These are phyloP conservation scores for Tolypocladium pustulatum DNA, from an alignment of 2,329 filamentous ascomycete species.

Conservation along the genomic window DNA sequence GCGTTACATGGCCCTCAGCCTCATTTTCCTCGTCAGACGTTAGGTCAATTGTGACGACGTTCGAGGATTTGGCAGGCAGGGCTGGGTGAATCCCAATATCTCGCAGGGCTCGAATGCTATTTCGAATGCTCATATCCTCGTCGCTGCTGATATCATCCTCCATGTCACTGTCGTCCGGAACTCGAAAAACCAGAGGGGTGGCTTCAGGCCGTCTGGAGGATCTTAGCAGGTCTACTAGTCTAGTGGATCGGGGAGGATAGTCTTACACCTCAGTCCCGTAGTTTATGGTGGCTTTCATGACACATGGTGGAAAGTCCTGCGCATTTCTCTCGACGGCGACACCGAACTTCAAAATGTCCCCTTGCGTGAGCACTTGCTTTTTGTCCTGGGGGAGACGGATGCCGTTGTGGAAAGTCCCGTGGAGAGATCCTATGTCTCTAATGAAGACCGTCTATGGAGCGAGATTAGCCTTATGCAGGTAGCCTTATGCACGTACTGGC, in stretches of 20 bases:
- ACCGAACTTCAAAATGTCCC: constrained; percentile 25
- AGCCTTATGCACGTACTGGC: no score
- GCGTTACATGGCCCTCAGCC: background rate
- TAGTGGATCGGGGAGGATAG: background rate
- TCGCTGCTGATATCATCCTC: constrained; percentile 17
- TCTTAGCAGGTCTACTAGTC: constrained; percentile 6
- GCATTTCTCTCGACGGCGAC: constrained; percentile 21
- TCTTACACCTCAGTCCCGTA: constrained; percentile 15
- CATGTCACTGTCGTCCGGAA: constrained; percentile 30
- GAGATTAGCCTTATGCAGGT: background rate
- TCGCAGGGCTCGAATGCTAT: constrained; percentile 15
- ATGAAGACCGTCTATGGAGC: constrained; percentile 30
- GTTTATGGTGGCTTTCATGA: constrained; percentile 21
- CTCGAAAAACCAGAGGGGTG: constrained; percentile 23
- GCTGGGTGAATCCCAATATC: constrained; percentile 18
- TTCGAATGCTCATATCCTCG: constrained; percentile 13
- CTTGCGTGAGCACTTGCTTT: constrained; percentile 10
- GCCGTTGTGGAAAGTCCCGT: constrained; percentile 39
- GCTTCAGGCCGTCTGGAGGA: constrained; percentile 11
- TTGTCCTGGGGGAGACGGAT: constrained; percentile 9
- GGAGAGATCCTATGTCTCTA: constrained; percentile 37
- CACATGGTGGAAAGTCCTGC: constrained; percentile 26
- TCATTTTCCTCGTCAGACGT: constrained; percentile 10
- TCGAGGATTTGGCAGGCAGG: background rate
- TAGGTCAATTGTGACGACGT: constrained; percentile 9